These are phyloP conservation scores for Stagonosporopsis chrysanthemi DNA, from an alignment of 2,329 filamentous ascomycete genomes.

Conservation along the genomic window DNA sequence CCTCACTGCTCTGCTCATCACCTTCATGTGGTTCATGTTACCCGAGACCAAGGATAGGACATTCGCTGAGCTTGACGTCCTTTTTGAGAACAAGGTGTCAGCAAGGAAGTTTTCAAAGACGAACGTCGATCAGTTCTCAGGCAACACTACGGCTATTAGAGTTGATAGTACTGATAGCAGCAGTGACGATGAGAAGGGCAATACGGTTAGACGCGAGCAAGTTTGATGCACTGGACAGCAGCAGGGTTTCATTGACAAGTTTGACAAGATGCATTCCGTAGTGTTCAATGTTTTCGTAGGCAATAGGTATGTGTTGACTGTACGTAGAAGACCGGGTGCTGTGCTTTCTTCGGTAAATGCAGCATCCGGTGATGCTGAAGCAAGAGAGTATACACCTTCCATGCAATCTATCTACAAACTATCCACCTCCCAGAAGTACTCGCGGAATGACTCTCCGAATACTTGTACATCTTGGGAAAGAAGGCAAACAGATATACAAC, in stretches of 20 bases:
- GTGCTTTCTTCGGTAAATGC: too few relatives aligned
- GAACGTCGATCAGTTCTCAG: conserved; percentile 20
- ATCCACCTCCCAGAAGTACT: too few relatives aligned
- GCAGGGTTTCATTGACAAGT: neutral
- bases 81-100: conserved; percentile 42
- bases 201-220: conserved; percentile 3
- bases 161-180: conserved; percentile 11
- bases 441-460: too few relatives aligned
- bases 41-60: conserved; percentile 50
- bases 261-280: neutral
- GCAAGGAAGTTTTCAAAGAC: conserved; percentile 22
- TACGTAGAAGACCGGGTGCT: too few relatives aligned
- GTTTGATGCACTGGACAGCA: neutral
- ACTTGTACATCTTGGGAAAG: too few relatives aligned
- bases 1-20: conserved; percentile 69
- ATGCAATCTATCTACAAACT: too few relatives aligned
- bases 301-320: too few relatives aligned
- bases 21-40: conserved; percentile 68
- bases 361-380: too few relatives aligned
- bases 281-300: neutral
- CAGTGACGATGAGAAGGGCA: conserved; percentile 17
- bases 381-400: too few relatives aligned
- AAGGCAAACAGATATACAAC: too few relatives aligned
- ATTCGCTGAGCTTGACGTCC: conserved; percentile 50
- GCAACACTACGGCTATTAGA: conserved; percentile 15